These are phyloP conservation scores for Fragaria vesca DNA, from an alignment of 306 rosid species.

Conservation along the genomic window DNA sequence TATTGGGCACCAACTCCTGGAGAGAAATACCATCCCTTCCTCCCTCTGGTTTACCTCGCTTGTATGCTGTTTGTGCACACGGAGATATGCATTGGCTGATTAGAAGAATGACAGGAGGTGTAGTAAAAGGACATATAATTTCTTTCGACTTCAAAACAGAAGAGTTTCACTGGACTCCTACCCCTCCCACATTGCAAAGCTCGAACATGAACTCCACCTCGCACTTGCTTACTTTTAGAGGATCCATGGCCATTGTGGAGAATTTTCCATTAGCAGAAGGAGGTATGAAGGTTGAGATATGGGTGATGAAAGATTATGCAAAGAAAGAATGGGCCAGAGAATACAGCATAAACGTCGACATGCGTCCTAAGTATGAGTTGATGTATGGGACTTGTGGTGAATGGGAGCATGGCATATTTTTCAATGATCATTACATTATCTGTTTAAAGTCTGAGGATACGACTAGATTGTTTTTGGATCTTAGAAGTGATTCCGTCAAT, in stretches of 20 bases:
- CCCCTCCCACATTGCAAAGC: neutral
- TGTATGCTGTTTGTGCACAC: neutral
- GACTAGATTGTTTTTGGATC: neutral
- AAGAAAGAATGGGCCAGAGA: neutral
- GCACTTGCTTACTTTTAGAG: neutral
- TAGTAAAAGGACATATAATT: neutral
- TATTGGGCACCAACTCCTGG: neutral
- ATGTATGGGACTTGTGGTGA: neutral
- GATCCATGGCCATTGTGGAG: neutral
- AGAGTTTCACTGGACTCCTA: neutral
- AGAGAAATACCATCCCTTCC: neutral
- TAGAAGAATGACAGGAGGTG: neutral
- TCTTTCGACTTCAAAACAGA: neutral
- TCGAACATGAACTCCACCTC: too few species aligned
- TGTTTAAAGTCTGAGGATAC: too few species aligned
- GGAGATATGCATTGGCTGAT: conserved; percentile 3
- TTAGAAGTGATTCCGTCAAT: neutral
- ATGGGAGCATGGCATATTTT: neutral
- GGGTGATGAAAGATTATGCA: neutral
- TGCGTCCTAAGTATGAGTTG: neutral
- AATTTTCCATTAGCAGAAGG: too few species aligned
- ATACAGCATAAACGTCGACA: neutral
- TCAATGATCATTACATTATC: neutral
- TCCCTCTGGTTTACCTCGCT: neutral
- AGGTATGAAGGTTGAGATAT: neutral